phyloP scores from a whole-genome alignment of 495 filamentous ascomycete genomes.

The Hypoxylon trugodes region DNA sequence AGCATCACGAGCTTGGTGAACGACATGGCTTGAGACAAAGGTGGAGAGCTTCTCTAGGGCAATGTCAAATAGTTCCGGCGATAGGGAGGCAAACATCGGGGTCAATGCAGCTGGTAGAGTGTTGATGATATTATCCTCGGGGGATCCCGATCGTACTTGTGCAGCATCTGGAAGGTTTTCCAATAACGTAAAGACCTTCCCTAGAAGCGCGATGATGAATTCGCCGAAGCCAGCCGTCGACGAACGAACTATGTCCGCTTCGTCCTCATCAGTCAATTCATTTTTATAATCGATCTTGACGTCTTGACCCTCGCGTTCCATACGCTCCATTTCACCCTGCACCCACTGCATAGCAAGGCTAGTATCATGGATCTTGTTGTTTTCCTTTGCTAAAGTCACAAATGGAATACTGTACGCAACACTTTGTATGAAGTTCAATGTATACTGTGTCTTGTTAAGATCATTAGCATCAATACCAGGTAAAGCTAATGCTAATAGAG shows the following conservation, averaged over 20 bases:
- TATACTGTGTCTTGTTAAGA: slow-evolving; percentile 93
- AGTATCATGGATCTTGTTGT: slow-evolving; percentile 74
- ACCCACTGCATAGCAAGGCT: slow-evolving; percentile 93
- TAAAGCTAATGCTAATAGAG: slow-evolving; percentile 86
- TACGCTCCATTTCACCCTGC: slow-evolving; percentile 86
- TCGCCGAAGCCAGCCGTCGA: slow-evolving; percentile 94
- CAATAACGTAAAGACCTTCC: slow-evolving; percentile 91
- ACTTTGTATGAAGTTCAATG: slow-evolving; percentile 91
- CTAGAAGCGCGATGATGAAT: slow-evolving; percentile 88
- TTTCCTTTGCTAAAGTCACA: slow-evolving; percentile 76
- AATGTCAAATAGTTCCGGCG: slow-evolving; percentile 90
- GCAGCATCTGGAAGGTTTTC: slow-evolving; percentile 95
- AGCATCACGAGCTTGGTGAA: slow-evolving; percentile 95
- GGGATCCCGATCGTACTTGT: slow-evolving; percentile 84
- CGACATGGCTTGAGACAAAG: slow-evolving; percentile 94
- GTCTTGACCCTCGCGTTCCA: slow-evolving; percentile 86
- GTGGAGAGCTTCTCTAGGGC: slow-evolving; percentile 89
- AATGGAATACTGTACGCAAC: slow-evolving; percentile 96
- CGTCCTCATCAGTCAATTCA: slow-evolving; percentile 83
- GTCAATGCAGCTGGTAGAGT: slow-evolving; percentile 92
- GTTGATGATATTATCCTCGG: slow-evolving; percentile 97
- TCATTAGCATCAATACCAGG: slow-evolving; percentile 99
- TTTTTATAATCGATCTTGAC: slow-evolving; percentile 85
- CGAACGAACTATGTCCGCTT: slow-evolving; percentile 91
- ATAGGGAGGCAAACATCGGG: slow-evolving; percentile 89